Evolutionary conservation across 257 asterid genomes (phyloP).

Genomic region (Solanum virginianum): DNA sequence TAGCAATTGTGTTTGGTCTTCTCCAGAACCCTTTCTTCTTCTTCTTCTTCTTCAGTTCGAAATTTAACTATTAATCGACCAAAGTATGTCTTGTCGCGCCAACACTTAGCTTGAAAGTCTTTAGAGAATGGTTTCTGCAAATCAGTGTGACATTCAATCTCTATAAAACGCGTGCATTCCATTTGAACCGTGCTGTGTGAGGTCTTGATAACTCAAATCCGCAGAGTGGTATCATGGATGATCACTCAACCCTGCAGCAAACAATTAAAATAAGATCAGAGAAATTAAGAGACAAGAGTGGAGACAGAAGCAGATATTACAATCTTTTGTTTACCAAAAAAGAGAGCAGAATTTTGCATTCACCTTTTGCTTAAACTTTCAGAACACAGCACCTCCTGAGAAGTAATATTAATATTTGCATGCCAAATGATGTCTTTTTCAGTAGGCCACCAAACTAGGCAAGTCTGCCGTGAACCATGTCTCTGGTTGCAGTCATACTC

Average conservation of each 20-base stretch:
- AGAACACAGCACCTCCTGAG: conserved; percentile 82
- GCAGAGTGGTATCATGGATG: background rate
- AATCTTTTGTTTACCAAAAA: background rate
- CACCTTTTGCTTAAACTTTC: conserved; percentile 93
- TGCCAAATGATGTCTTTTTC: conserved; percentile 90
- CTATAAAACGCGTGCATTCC: background rate
- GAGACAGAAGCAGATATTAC: background rate
- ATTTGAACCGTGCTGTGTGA: background rate
- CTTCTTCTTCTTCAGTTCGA: background rate
- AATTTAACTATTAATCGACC: background rate
- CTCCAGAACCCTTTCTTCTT: background rate
- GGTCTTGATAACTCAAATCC: background rate
- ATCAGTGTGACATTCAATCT: background rate
- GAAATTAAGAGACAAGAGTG: background rate
- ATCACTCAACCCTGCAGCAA: background rate
- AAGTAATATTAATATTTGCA: conserved; percentile 78
- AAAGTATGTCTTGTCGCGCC: background rate
- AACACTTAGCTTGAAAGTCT: background rate
- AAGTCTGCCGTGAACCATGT: conserved; percentile 31
- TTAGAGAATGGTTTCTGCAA: background rate
- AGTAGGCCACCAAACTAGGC: conserved; percentile 89
- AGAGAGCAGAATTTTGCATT: conserved; percentile 6
- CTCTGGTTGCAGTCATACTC: conserved; percentile 59
- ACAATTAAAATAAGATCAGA: conserved; percentile 11
- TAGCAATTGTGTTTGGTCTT: background rate